Conservation (phyloP, 768 basidiomycete genomes). For the Tubosaeta sp. region DNA sequence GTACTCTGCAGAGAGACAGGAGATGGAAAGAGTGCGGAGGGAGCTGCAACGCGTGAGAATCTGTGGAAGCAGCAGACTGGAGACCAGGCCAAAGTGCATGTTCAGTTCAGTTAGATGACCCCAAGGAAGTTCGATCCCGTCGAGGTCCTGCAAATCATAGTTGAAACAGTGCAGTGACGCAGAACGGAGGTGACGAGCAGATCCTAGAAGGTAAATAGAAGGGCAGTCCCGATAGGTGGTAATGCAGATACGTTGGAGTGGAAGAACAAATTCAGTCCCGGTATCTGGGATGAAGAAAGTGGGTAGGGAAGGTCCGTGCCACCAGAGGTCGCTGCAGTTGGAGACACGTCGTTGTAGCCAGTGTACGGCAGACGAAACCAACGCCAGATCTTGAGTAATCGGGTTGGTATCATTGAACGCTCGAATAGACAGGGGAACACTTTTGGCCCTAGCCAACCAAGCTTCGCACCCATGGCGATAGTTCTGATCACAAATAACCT, state of each 20-base stretch:
- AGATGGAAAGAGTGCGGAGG: conserved; percentile 19
- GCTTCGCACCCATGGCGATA: conserved; percentile 20
- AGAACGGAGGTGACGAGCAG: conserved; percentile 15
- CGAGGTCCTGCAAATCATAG: conserved; percentile 21
- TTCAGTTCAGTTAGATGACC: conserved; percentile 20
- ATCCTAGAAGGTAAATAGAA: conserved; percentile 14
- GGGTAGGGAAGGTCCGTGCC: conserved; percentile 27
- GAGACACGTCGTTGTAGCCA: conserved; percentile 24
- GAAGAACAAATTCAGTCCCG: not conserved
- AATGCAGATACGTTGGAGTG: conserved; percentile 21
- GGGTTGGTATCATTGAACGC: conserved; percentile 22
- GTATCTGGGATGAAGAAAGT: conserved; percentile 11
- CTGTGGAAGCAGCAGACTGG: conserved; percentile 19
- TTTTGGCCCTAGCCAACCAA: conserved; percentile 29
- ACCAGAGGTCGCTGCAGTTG: conserved; percentile 29
- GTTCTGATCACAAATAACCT: not conserved
- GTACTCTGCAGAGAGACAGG: conserved; percentile 24
- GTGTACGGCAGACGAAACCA: conserved; percentile 3
- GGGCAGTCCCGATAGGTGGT: conserved; percentile 13
- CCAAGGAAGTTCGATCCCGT: conserved; percentile 26
- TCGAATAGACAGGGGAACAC: conserved; percentile 22
- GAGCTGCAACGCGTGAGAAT: conserved; percentile 18
- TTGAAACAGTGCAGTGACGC: conserved; percentile 19
- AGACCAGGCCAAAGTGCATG: conserved; percentile 27
- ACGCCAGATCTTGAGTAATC: conserved; percentile 1